Percentiles rank a stretch among this genome's conserved stretches.
Evolutionary conservation across 2,329 filamentous ascomycete genomes (phyloP).

Genomic region (Apiospora kogelbergensis): DNA sequence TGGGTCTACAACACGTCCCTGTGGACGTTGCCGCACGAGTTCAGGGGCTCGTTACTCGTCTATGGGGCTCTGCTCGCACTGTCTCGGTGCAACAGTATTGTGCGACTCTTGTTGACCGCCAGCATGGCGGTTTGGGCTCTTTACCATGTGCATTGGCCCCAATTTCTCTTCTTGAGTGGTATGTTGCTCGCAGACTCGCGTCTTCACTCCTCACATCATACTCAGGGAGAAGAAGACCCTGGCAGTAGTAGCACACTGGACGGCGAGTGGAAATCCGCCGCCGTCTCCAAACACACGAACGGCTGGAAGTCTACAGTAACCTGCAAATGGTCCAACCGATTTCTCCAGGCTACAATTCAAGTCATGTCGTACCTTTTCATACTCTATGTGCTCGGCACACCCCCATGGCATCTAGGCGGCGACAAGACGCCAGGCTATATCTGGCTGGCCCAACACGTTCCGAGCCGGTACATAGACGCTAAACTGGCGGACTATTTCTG

Average conservation of each 20-base stretch:
- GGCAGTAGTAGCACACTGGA: background rate
- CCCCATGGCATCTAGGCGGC: slow-evolving; percentile 21
- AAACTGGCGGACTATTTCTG: slow-evolving; percentile 25
- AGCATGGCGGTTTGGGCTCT: slow-evolving; percentile 24
- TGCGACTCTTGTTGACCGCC: slow-evolving; percentile 20
- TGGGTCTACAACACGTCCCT: slow-evolving; percentile 33
- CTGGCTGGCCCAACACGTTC: slow-evolving; percentile 20
- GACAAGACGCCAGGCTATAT: slow-evolving; percentile 22
- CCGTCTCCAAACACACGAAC: background rate
- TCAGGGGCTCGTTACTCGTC: slow-evolving; percentile 34
- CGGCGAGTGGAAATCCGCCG: background rate
- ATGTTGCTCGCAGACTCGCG: slow-evolving; percentile 33
- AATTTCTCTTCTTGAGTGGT: slow-evolving; percentile 31
- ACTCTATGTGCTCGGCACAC: slow-evolving; percentile 24
- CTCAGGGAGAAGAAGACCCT: background rate
- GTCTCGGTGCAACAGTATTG: slow-evolving; percentile 20
- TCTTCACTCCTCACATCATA: slow-evolving; percentile 13
- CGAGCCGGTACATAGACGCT: slow-evolving; percentile 17
- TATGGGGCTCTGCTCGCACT: slow-evolving; percentile 34
- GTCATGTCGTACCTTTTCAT: slow-evolving; percentile 15
- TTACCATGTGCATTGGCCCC: slow-evolving; percentile 26
- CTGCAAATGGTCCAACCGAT: background rate
- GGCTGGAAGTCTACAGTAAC: background rate
- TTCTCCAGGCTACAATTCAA: slow-evolving; percentile 1
- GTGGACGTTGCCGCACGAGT: slow-evolving; percentile 39